A percentile compares a stretch with the other conserved stretches of the same genome.
Conservation (phyloP, 352 stramenopile genomes). For the Paralagenidium karlingii region DNA sequence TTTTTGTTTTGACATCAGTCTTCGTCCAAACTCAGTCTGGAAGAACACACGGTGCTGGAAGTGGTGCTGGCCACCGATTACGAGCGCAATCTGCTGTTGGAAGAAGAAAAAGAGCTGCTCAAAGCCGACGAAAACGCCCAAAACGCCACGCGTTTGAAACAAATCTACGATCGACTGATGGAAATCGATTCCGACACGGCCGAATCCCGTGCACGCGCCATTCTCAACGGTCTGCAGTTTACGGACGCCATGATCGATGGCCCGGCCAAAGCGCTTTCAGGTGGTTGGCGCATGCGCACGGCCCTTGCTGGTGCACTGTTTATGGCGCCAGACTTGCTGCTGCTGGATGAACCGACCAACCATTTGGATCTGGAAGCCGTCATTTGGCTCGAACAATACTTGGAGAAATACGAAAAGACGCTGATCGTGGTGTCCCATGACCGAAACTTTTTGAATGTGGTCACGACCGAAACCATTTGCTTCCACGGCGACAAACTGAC, state of each 20-base stretch:
- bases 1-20: no score
- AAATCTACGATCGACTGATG: constrained; percentile 81
- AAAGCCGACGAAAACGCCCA: constrained; percentile 37
- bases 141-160: constrained; percentile 40
- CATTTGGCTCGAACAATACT: constrained; percentile 88
- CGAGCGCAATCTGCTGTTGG: constrained; percentile 84
- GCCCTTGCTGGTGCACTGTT: constrained; percentile 91
- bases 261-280: constrained; percentile 84
- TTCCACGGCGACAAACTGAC: constrained; percentile 86
- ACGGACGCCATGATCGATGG: constrained; percentile 84
- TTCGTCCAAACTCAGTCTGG: constrained; percentile 65
- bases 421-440: constrained; percentile 94
- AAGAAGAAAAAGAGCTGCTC: constrained; percentile 89
- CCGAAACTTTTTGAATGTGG: constrained; percentile 93
- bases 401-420: constrained; percentile 88
- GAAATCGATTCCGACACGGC: constrained; percentile 87
- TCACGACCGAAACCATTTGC: constrained; percentile 93
- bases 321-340: constrained; percentile 90
- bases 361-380: constrained; percentile 87
- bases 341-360: constrained; percentile 93
- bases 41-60: constrained; percentile 84
- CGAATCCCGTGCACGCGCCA: constrained; percentile 82
- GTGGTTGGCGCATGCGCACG: constrained; percentile 92
- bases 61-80: constrained; percentile 92
- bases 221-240: constrained; percentile 92